phyloP scores from a whole-genome alignment of 164 flowering plant species.

The Tetracentron sinense region DNA sequence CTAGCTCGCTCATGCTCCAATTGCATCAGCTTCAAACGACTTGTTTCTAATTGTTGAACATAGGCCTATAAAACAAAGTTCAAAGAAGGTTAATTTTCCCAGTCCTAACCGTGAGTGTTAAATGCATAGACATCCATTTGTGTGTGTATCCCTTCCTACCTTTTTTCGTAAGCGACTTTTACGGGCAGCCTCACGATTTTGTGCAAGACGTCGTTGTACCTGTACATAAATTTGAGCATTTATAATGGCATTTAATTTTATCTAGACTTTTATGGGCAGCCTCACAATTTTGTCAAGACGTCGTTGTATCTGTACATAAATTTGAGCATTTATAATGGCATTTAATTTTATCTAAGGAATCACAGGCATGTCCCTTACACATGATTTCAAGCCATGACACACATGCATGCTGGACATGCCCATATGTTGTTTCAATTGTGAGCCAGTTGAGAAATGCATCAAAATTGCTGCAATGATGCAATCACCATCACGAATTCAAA shows the following conservation, averaged over 20 bases:
- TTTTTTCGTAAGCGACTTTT: slow-evolving; percentile 94
- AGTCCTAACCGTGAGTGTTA: neutral
- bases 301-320: no score
- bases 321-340: no score
- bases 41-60: slow-evolving; percentile 86
- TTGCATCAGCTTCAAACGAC: slow-evolving; percentile 75
- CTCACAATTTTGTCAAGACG: slow-evolving; percentile 97
- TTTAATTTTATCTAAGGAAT: no score
- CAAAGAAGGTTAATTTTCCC: neutral
- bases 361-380: no score
- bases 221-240: no score
- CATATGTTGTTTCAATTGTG: no score
- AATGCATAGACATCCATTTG: neutral
- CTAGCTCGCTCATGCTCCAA: slow-evolving; percentile 77
- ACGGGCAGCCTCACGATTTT: slow-evolving; percentile 99
- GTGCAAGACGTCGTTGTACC: slow-evolving; percentile 91
- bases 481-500: no score
- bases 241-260: no score
- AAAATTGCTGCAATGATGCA: no score
- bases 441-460: no score
- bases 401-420: no score
- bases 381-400: no score
- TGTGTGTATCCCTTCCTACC: slow-evolving; percentile 32
- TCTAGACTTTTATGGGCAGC: slow-evolving; percentile 99
- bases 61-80: slow-evolving; percentile 60